These are phyloP conservation scores for Rhynchospora tenuis DNA, from an alignment of 176 grass and related monocot species.

Conservation along the genomic window DNA sequence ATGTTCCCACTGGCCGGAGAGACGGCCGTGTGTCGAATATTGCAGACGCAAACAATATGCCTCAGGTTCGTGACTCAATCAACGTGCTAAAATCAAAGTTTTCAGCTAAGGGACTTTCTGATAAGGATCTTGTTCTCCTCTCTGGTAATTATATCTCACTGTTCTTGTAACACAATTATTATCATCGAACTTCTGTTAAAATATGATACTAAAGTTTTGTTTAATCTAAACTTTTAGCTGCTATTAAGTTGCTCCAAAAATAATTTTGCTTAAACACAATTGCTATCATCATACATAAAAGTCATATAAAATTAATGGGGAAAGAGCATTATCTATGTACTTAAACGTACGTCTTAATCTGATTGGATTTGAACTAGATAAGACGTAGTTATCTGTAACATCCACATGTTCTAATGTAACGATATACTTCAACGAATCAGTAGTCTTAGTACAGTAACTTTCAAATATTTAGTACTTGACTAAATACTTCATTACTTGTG, in stretches of 20 bases:
- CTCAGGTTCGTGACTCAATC: slow-evolving; percentile 46
- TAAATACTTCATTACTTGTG: background rate
- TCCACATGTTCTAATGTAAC: background rate
- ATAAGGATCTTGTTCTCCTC: slow-evolving; percentile 78
- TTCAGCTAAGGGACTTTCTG: slow-evolving; percentile 51
- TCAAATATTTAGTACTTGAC: background rate
- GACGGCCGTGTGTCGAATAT: slow-evolving; percentile 49
- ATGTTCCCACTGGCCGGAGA: slow-evolving; percentile 62
- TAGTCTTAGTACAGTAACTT: background rate
- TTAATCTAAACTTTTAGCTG: background rate
- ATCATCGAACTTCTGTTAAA: background rate
- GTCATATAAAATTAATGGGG: no score
- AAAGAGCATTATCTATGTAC: no score
- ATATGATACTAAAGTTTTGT: background rate
- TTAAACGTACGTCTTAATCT: no score
- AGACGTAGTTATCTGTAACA: background rate
- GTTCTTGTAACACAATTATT: background rate
- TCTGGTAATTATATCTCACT: slow-evolving; percentile 22
- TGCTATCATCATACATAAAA: no score
- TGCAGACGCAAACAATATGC: slow-evolving; percentile 46
- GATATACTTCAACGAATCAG: background rate
- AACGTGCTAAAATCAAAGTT: slow-evolving; percentile 55
- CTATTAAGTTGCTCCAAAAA: no score
- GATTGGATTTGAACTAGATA: background rate
- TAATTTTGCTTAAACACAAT: no score